These are phyloP conservation scores for Irpex sp. DNA, from an alignment of 1,284 basidiomycete species.

Conservation along the genomic window DNA sequence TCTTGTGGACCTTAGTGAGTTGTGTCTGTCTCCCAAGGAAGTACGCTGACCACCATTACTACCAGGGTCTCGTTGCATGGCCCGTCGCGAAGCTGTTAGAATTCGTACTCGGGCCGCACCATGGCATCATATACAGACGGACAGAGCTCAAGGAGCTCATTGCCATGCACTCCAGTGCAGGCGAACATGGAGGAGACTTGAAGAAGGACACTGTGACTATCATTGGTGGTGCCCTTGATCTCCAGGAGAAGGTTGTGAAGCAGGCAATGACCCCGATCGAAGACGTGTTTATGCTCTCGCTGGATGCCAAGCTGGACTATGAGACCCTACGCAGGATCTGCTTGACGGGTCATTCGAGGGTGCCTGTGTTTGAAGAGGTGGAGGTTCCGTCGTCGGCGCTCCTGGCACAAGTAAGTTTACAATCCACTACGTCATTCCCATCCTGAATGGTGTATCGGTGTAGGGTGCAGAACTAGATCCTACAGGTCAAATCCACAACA, in stretches of 20 bases:
- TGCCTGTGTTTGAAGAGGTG: conserved; percentile 73
- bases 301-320: conserved; percentile 78
- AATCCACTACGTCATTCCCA: neutral
- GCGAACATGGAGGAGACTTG: conserved; percentile 61
- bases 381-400: conserved; percentile 47
- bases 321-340: conserved; percentile 73
- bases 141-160: conserved; percentile 71
- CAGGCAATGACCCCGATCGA: conserved; percentile 82
- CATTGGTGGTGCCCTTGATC: conserved; percentile 70
- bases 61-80: conserved; percentile 75
- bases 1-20: conserved; percentile 66
- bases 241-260: conserved; percentile 54
- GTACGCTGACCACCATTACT: neutral
- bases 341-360: conserved; percentile 74
- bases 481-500: neutral
- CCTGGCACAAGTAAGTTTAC: conserved; percentile 15
- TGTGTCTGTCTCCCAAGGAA: neutral
- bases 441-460: neutral
- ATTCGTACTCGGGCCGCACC: conserved; percentile 57
- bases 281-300: conserved; percentile 79
- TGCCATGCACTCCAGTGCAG: conserved; percentile 59
- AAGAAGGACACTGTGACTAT: conserved; percentile 74
- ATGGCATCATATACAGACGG: conserved; percentile 57
- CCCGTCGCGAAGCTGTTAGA: conserved; percentile 74
- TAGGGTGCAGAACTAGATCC: conserved; percentile 11